Evolutionary conservation across 306 rosid species (phyloP), one percentile per base, ranked within the genome.

Genomic region (Prunus dulcis): DNA sequence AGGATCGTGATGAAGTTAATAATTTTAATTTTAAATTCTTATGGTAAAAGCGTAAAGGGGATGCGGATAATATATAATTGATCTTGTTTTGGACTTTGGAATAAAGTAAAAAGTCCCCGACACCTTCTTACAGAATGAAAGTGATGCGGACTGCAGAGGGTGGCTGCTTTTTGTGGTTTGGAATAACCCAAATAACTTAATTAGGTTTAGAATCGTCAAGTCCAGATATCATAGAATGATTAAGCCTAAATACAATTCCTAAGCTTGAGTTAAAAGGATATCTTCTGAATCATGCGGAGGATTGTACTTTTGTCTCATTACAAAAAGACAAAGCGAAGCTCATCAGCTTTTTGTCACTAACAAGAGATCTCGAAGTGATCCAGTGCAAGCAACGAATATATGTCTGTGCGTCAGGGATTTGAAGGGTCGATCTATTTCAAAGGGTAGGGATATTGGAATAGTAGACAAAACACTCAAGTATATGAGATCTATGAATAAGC

Each of bases 331-430:
- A 77, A 77, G 77, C 67, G 78, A 52, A 82, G 70, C 51, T 69
- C 53, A 17, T 52, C 70, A 73, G 80, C 86, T 79, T 84, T 87
- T 41, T 64, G 27, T 50, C 43, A 11, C 58, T 25, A 9, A 9
- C 65, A 70, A 41, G 82, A 83, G 86, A 84, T 84, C 85, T 77
- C 73, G 1, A 81, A 84, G 72, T 13, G 77, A 73, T 61, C 84
- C 69, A 62, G 56, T 82, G 68, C 97, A 95, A 92, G 97, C 88
- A 95, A 95, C 84, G 97, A 95, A 95, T 95, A 95, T 95, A 89
- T 91, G 83, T 82, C 86, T 7, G 11, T 67, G 5, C 19, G 22
- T 63, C 22, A 63, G 45, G 11, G 1, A 20, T 56, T 11, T 56
- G 9, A 38, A 20, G 23, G 20, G 20, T 56, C 10, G 20, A 56